Percentiles rank a stretch among this genome's conserved stretches.
Conservation (phyloP, 2,329 filamentous ascomycete genomes). For the Sclerotinia nivalis region DNA sequence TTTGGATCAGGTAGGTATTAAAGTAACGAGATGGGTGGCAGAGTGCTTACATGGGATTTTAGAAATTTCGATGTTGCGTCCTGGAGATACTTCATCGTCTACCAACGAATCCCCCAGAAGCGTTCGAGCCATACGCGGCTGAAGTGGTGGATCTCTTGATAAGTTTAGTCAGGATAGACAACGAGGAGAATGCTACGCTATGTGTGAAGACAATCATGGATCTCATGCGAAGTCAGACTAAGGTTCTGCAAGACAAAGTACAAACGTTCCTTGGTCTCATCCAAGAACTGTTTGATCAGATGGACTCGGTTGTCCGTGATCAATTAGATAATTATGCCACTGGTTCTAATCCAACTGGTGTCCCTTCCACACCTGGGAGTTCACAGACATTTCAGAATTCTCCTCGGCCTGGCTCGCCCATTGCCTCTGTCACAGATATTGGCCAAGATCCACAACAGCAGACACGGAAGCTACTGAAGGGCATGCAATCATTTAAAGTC, state of each 20-base stretch:
- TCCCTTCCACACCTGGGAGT: constrained; percentile 66
- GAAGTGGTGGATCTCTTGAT: constrained; percentile 91
- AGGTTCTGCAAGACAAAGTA: constrained; percentile 76
- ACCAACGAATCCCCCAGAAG: constrained; percentile 71
- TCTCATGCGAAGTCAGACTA: constrained; percentile 88
- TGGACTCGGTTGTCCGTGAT: constrained; percentile 91
- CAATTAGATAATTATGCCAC: constrained; percentile 80
- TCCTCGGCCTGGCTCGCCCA: constrained; percentile 85
- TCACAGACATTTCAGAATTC: constrained; percentile 74
- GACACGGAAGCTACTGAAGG: constrained; percentile 77
- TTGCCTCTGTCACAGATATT: constrained; percentile 77
- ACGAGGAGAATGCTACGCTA: constrained; percentile 97
- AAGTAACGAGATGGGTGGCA: constrained; percentile 3
- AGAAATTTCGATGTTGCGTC: constrained; percentile 89
- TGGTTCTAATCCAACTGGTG: constrained; percentile 52
- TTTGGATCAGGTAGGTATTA: constrained; percentile 71
- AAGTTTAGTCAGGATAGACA: constrained; percentile 84
- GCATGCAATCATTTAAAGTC: constrained; percentile 99
- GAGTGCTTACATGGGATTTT: constrained; percentile 22
- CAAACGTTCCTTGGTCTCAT: constrained; percentile 90
- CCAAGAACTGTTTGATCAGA: constrained; percentile 91
- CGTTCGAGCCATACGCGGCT: constrained; percentile 82
- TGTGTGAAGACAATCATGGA: constrained; percentile 99
- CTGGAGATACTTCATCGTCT: constrained; percentile 94
- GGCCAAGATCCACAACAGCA: constrained; percentile 80